These are phyloP conservation scores for Citrus glauca DNA, from an alignment of 345 rosid species.

Conservation along the genomic window DNA sequence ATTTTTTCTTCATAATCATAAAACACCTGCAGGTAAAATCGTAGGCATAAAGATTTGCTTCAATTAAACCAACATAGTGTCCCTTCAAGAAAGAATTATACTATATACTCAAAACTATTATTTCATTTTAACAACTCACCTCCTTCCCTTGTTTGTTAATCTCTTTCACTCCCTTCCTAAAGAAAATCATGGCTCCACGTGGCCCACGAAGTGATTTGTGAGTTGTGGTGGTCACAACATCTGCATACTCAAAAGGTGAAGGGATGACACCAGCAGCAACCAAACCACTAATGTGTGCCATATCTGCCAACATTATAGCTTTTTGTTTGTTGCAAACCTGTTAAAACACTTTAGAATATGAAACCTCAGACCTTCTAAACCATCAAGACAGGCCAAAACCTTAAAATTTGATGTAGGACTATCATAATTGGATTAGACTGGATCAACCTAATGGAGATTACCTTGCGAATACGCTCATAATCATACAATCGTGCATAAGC, in stretches of 20 bases:
- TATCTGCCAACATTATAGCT: constrained; percentile 88
- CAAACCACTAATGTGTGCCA: constrained; percentile 98
- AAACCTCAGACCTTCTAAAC: constrained; percentile 10
- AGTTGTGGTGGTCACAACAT: constrained; percentile 95
- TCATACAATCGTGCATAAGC: constrained; percentile 95
- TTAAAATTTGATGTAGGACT: background rate
- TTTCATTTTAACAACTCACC: constrained; percentile 36
- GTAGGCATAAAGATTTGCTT: constrained; percentile 3
- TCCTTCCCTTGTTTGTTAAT: constrained; percentile 91
- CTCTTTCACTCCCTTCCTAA: constrained; percentile 89
- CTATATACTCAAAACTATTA: background rate
- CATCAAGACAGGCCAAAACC: constrained; percentile 5
- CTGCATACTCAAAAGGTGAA: constrained; percentile 98
- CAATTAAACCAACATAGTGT: background rate
- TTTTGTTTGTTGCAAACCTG: constrained; percentile 99
- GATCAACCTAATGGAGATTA: constrained; percentile 18
- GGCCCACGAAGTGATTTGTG: constrained; percentile 99
- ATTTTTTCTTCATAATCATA: constrained; percentile 96
- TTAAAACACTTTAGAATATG: constrained; percentile 11
- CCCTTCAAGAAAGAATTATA: background rate
- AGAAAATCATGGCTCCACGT: constrained; percentile 99
- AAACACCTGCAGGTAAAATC: constrained; percentile 47
- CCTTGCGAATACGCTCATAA: constrained; percentile 90
- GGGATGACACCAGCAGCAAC: constrained; percentile 97
- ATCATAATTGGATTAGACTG: background rate